Conservation (phyloP, 306 rosid genomes). For the Vachellia pachyceras region DNA sequence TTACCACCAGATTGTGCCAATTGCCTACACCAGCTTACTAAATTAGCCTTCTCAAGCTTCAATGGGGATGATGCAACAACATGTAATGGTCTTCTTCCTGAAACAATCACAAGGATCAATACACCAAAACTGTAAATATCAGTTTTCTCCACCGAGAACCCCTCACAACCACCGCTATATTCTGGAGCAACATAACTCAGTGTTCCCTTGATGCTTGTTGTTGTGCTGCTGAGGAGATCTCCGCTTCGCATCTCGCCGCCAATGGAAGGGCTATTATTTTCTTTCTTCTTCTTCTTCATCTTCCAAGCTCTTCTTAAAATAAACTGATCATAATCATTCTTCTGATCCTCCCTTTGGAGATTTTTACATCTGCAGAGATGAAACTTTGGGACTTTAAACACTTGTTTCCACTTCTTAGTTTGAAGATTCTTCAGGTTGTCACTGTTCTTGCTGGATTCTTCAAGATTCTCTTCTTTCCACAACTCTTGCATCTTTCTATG, state of each 20-base stretch:
- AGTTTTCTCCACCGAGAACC: conserved; percentile 85
- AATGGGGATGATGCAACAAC: conserved; percentile 93
- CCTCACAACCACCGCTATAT: conserved; percentile 78
- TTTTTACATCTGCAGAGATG: conserved; percentile 56
- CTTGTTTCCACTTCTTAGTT: conserved; percentile 60
- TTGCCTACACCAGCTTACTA: conserved; percentile 93
- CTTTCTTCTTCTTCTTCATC: conserved; percentile 48
- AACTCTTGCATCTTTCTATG: conserved; percentile 92
- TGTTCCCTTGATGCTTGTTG: conserved; percentile 97
- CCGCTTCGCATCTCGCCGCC: conserved; percentile 92
- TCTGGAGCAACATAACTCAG: conserved; percentile 94
- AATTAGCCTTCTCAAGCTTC: conserved; percentile 94
- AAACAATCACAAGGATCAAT: conserved; percentile 84
- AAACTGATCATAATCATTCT: conserved; percentile 62
- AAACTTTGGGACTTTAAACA: conserved; percentile 15
- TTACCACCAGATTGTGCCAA: conserved; percentile 83
- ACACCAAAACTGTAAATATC: conserved; percentile 96
- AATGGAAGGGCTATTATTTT: conserved; percentile 42
- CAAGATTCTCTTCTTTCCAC: conserved; percentile 97
- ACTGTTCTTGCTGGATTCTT: conserved; percentile 78
- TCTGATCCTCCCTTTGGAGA: conserved; percentile 47
- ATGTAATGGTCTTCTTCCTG: conserved; percentile 91
- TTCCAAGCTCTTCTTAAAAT: conserved; percentile 92
- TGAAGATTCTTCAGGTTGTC: conserved; percentile 57
- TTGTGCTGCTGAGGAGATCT: conserved; percentile 93